Percentiles rank a stretch among this genome's conserved stretches.
Conservation (phyloP, 2,329 filamentous ascomycete genomes). For the Pseudocercospora crystallina region DNA sequence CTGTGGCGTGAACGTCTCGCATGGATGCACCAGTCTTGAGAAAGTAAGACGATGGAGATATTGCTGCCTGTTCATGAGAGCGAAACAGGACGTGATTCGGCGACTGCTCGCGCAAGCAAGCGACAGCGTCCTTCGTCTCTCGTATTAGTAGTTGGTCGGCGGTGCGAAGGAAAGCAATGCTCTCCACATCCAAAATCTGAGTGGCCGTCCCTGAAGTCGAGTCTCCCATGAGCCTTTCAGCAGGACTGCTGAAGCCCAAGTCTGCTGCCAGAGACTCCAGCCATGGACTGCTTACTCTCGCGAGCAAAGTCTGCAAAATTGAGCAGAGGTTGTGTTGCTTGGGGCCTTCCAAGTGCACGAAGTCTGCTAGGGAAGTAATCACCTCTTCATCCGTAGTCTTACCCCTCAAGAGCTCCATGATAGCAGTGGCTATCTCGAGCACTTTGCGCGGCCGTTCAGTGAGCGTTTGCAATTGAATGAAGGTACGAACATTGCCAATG, state of each 20-base stretch:
- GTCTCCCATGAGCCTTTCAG: not conserved
- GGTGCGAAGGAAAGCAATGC: not conserved
- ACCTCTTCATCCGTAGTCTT: constrained; percentile 23
- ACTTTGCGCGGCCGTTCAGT: constrained; percentile 41
- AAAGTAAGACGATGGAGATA: too few species aligned
- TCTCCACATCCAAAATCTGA: not conserved
- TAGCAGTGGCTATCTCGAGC: constrained; percentile 17
- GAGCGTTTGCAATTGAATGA: constrained; percentile 43
- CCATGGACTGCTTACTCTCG: constrained; percentile 29
- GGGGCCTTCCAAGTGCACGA: constrained; percentile 17
- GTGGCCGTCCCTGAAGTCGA: too few species aligned
- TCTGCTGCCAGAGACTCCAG: constrained; percentile 24
- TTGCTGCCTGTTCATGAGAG: too few species aligned
- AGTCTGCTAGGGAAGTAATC: constrained; percentile 26
- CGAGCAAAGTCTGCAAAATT: constrained; percentile 23
- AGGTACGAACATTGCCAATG: constrained; percentile 31
- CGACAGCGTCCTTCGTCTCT: constrained; percentile 13
- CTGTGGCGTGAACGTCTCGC: too few species aligned
- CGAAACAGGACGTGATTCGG: constrained; percentile 9
- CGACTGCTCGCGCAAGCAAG: constrained; percentile 8
- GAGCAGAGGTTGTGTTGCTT: constrained; percentile 15
- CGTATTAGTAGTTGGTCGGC: constrained; percentile 14
- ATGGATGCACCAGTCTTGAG: too few species aligned
- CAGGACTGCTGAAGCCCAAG: constrained; percentile 17
- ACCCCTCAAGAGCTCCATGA: constrained; percentile 9